Evolutionary conservation across 371 early-diverging fungal genomes (phyloP).

Genomic region (Mortierella sp.): DNA sequence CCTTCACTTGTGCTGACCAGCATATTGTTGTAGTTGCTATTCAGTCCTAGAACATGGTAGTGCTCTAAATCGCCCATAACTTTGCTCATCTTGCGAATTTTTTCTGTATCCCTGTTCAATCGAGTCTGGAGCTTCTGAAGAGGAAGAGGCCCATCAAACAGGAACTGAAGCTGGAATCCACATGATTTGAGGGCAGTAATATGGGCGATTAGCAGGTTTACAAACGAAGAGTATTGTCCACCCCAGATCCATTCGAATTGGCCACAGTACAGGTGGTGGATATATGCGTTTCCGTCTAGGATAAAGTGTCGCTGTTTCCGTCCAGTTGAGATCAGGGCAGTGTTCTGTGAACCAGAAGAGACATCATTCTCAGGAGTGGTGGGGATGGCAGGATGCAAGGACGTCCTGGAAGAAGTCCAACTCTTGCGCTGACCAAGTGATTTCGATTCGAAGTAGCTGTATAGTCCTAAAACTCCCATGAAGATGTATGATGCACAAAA

Average conservation of each 20-base stretch:
- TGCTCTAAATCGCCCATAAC: slow-evolving; percentile 47
- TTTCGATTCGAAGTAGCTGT: slow-evolving; percentile 50
- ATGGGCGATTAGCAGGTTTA: slow-evolving; percentile 51
- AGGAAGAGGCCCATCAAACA: slow-evolving; percentile 72
- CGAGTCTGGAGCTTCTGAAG: slow-evolving; percentile 64
- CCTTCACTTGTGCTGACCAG: slow-evolving; percentile 6
- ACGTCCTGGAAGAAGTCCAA: slow-evolving; percentile 18
- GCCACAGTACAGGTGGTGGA: slow-evolving; percentile 65
- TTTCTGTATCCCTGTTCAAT: slow-evolving; percentile 63
- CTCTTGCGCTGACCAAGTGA: slow-evolving; percentile 49
- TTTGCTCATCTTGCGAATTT: slow-evolving; percentile 54
- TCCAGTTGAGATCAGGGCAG: neutral
- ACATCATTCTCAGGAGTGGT: neutral
- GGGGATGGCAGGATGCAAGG: neutral
- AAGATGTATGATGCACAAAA: slow-evolving; percentile 3
- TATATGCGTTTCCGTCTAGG: slow-evolving; percentile 73
- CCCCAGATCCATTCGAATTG: slow-evolving; percentile 68
- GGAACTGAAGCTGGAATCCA: slow-evolving; percentile 60
- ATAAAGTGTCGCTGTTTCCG: slow-evolving; percentile 56
- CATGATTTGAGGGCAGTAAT: slow-evolving; percentile 48
- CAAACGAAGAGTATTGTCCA: slow-evolving; percentile 61
- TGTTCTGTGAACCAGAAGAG: neutral
- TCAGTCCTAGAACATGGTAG: slow-evolving; percentile 22
- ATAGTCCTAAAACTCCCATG: slow-evolving; percentile 54
- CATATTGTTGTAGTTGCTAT: neutral